A percentile compares a stretch with the other conserved stretches of the same genome.
Evolutionary conservation across 441 rosid species (phyloP).

Genomic region (Syzygium syzygioides): DNA sequence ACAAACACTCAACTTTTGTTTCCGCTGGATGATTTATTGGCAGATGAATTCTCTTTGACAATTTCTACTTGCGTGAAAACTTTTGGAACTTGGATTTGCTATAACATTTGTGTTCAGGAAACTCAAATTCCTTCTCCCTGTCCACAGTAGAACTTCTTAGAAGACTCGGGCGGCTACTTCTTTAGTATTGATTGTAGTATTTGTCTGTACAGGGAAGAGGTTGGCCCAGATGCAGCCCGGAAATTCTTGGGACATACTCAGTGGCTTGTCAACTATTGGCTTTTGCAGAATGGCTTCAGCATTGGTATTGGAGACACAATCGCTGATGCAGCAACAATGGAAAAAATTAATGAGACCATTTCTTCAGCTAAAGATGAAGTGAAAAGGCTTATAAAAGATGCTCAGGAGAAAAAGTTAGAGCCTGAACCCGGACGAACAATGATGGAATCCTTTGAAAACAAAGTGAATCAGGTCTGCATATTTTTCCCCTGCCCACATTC

Average conservation of each 20-base stretch:
- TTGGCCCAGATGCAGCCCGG: constrained; percentile 99
- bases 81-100: neutral
- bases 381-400: constrained; percentile 65
- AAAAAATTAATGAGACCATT: constrained; percentile 86
- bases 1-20: constrained; percentile 13
- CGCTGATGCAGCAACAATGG: constrained; percentile 99
- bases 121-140: neutral
- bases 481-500: neutral
- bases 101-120: neutral
- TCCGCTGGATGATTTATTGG: neutral
- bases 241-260: constrained; percentile 99
- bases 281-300: constrained; percentile 91
- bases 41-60: neutral
- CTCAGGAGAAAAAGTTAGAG: constrained; percentile 73
- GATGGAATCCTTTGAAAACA: constrained; percentile 98
- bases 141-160: neutral
- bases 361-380: constrained; percentile 77
- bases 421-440: constrained; percentile 97
- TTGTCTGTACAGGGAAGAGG: constrained; percentile 77
- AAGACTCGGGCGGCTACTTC: neutral
- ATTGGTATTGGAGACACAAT: constrained; percentile 99
- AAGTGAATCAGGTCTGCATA: constrained; percentile 82
- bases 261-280: constrained; percentile 99
- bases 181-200: neutral
- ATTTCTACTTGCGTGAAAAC: neutral